These are phyloP conservation scores for Acanthamoeba healyi DNA, from an alignment of 208 protist genomes.

Conservation along the genomic window DNA sequence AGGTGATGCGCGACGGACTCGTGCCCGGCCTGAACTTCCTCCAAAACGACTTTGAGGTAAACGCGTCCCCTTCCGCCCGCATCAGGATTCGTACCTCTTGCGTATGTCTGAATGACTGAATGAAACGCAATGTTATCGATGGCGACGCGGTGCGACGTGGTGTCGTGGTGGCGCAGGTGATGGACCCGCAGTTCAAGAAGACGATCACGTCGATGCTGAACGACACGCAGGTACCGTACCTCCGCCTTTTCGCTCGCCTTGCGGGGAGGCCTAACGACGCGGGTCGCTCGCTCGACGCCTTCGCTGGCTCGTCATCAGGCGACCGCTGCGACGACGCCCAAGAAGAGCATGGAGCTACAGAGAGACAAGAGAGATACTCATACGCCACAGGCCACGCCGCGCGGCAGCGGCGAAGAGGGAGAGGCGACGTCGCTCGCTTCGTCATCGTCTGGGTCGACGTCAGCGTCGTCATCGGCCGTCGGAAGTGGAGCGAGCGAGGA, in stretches of 20 bases:
- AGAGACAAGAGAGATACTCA: no score
- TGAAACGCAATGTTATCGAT: no score
- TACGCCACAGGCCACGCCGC: no score
- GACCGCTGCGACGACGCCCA: not conserved
- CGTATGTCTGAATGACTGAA: no score
- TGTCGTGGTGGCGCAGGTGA: slow-evolving; percentile 1
- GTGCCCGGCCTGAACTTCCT: slow-evolving; percentile 31
- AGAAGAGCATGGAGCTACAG: slow-evolving; percentile 51
- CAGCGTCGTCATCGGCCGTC: not conserved
- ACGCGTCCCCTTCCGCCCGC: not conserved
- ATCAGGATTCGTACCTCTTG: no score
- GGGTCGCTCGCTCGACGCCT: no score
- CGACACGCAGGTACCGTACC: slow-evolving; percentile 32
- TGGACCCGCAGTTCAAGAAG: slow-evolving; percentile 64
- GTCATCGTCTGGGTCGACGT: no score
- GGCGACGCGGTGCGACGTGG: no score
- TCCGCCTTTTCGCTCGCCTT: no score
- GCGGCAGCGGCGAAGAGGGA: no score
- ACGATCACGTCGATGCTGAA: slow-evolving; percentile 45
- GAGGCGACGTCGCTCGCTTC: no score
- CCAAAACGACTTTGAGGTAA: slow-evolving; percentile 64
- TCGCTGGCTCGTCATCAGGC: not conserved
- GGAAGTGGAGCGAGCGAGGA: not conserved
- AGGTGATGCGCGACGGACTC: slow-evolving; percentile 66
- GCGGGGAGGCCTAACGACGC: no score